phyloP scores from a whole-genome alignment of 1,284 basidiomycete genomes.

The Marasmius oreades region DNA sequence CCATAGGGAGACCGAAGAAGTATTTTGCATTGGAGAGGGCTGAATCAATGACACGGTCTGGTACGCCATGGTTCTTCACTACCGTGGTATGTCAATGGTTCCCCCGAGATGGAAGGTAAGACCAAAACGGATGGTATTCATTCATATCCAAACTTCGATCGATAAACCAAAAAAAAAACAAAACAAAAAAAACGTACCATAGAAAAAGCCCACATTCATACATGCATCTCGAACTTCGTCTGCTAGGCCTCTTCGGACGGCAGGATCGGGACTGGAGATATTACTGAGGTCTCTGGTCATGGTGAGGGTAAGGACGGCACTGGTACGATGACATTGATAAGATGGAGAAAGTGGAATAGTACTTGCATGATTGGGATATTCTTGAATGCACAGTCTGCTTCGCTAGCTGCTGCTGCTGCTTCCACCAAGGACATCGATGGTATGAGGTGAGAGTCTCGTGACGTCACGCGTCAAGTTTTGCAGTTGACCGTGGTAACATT shows the following conservation, averaged over 20 bases:
- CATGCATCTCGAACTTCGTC: constrained; percentile 64
- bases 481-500: too few species aligned
- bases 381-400: constrained; percentile 27
- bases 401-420: constrained; percentile 25
- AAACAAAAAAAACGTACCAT: too few species aligned
- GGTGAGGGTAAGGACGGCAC: neutral
- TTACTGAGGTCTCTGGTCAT: constrained; percentile 51
- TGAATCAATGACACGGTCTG: constrained; percentile 40
- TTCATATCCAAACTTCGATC: too few species aligned
- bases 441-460: neutral
- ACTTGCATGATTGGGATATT: constrained; percentile 37
- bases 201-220: constrained; percentile 78
- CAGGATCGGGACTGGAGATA: constrained; percentile 37
- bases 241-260: constrained; percentile 45
- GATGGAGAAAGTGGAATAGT: too few species aligned
- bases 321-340: neutral
- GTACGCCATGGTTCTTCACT: constrained; percentile 75
- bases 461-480: too few species aligned
- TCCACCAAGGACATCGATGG: constrained; percentile 25
- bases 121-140: too few species aligned
- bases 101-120: too few species aligned
- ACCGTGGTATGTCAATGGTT: neutral
- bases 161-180: too few species aligned
- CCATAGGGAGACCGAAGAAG: constrained; percentile 60
- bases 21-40: constrained; percentile 46